Evolutionary conservation across 345 rosid species (phyloP), one percentile per base, ranked within the genome.

Genomic region (Eucalyptus regnans): DNA sequence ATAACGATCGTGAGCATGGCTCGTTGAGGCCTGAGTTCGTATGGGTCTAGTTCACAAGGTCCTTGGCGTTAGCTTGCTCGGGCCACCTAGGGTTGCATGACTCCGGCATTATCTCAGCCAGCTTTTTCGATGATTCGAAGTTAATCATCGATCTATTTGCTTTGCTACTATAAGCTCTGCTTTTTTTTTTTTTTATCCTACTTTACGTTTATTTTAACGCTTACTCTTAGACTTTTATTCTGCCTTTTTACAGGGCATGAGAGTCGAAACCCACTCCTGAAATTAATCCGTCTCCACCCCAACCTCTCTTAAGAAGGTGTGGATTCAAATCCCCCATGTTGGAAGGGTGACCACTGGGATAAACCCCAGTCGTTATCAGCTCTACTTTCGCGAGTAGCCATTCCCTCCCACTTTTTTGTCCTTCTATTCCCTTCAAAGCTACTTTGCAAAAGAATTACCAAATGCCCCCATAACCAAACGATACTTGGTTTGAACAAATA

Each of bases 1-100:
- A 1, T 64, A 64, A 64, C 0, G 0, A 64, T n/a, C 0, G 13
- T 68, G 2, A 4, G 13, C 11, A 17, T 68, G 80, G 44, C 12
- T 33, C 0, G 7, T 2, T 0, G 3, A 18, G 27, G 27, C 43
- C 5, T 2, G 0, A 18, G 83, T 0, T 76, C 0, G 0, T 10
- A 8, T 12, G 15, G 7, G 4, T 12, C 31, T 60, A 29, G 31
- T 27, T 60, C 0, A 0, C 0, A 0, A 33, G 46, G 46, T 33
- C 25, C 8, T 3, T 0, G 1, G 22, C 83, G 3, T 0, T 33
- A 17, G 7, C 44, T 33, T 0, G 7, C 80, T 0, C 0, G 0
- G 12, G 80, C 7, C 4, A 4, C 44, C 4, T 0, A 5, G 7
- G 43, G 0, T 17, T 2, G 80, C 6, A 11, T 17, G 80, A 17